Conservation (phyloP, 1,139 yeast genomes). For the Taiozyma sp. region DNA sequence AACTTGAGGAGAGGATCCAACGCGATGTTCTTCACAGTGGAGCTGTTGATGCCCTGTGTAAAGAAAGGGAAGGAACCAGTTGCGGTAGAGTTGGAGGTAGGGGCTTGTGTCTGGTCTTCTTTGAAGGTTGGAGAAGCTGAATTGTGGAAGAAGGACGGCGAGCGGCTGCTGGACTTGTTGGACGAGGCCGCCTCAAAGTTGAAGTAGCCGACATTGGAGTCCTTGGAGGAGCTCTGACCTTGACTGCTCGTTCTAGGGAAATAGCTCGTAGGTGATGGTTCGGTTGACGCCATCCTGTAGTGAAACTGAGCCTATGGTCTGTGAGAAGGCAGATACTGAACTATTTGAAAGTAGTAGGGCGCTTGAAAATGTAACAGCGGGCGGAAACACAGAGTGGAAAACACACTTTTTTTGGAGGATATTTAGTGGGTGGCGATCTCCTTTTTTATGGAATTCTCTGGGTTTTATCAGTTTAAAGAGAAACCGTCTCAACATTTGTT, state of each 20-base stretch:
- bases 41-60: neutral
- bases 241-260: neutral
- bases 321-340: neutral
- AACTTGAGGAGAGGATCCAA: neutral
- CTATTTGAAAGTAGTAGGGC: no score
- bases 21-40: neutral
- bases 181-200: conserved; percentile 5
- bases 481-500: neutral
- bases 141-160: neutral
- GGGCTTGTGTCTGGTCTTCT: neutral
- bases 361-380: no score
- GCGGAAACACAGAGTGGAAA: no score
- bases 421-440: neutral
- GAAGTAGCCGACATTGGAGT: conserved; percentile 7
- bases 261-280: conserved; percentile 10
- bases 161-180: neutral
- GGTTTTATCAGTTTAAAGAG: neutral
- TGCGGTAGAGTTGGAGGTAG: neutral
- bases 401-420: neutral
- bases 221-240: neutral
- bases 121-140: neutral
- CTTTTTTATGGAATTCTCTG: neutral
- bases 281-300: conserved; percentile 5
- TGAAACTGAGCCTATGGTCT: neutral
- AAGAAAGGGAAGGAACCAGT: neutral